These are phyloP conservation scores for Calendula officinalis DNA, from an alignment of 129 eudicot species.

Conservation along the genomic window DNA sequence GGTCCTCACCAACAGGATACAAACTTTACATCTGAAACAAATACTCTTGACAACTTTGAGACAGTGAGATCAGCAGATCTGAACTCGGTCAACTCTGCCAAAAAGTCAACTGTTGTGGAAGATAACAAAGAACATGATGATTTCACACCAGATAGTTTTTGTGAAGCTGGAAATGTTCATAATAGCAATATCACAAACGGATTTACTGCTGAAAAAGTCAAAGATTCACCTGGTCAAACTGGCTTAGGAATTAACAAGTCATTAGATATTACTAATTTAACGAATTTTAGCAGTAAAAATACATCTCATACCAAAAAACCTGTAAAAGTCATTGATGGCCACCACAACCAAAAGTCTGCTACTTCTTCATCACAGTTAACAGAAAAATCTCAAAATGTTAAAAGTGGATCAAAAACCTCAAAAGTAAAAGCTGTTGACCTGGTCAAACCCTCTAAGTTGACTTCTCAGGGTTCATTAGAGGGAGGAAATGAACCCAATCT, in stretches of 20 bases:
- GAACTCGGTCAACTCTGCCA: constrained; percentile 15
- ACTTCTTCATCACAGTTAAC: constrained; percentile 31
- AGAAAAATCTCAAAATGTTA: constrained; percentile 25
- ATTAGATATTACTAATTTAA: constrained; percentile 14
- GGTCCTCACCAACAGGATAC: constrained; percentile 20
- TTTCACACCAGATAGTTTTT: constrained; percentile 17
- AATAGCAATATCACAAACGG: constrained; percentile 18
- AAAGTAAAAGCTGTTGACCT: constrained; percentile 58
- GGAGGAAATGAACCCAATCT: constrained; percentile 34
- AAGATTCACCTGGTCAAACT: constrained; percentile 27
- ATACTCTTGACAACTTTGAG: constrained; percentile 25
- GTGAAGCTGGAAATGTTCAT: constrained; percentile 24
- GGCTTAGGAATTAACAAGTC: constrained; percentile 30
- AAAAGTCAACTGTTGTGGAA: constrained; percentile 20
- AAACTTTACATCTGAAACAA: constrained; percentile 6
- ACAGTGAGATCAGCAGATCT: constrained; percentile 32
- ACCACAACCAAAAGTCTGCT: constrained; percentile 16
- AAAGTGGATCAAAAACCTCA: constrained; percentile 45
- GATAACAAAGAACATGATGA: constrained; percentile 30
- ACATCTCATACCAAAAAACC: constrained; percentile 31
- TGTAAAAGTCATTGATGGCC: constrained; percentile 25
- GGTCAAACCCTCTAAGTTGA: constrained; percentile 42
- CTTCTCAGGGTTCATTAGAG: constrained; percentile 34
- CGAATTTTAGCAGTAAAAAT: constrained; percentile 30
- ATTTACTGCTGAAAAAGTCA: constrained; percentile 1